Evolutionary conservation across 306 rosid genomes (phyloP), one percentile per base, ranked within the genome.

Genomic region (Urtica urens): DNA sequence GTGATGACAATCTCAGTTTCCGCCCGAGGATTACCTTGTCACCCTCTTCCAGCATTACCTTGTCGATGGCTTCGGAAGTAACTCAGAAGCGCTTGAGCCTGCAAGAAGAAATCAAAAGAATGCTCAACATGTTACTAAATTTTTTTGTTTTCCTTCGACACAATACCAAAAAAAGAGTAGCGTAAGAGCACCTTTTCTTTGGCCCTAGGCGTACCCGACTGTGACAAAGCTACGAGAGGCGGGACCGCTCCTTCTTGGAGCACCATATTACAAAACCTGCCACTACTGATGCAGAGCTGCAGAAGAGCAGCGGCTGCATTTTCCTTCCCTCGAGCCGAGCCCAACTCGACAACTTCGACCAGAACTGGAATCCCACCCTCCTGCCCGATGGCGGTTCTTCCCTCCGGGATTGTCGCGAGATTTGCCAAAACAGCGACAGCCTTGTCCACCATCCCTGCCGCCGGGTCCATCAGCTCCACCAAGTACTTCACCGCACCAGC

Each of bases 221-320:
- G 94, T 37, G 93, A 77, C 67, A 92, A 67, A 29, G 82, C 86
- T 22, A 85, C 99, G 41, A 92, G 76, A 7, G 99, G 99, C 0
- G 99, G 99, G 55, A 92, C 95, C 24, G 92, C 93, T 53, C 99
- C 96, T 64, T 85, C 96, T 51, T 82, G 94, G 51, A 92, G 86
- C 57, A 86, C 93, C 73, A 22, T 44, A 55, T 75, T 75, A 66
- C 81, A 75, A 63, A 52, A 82, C 60, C 72, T 62, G 41, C 14
- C 43, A 50, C 76, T 75, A 38, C 68, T 63, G 28, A 59, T 66
- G 69, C 99, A 92, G 48, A 92, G 85, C 69, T 78, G 96, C 23
- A 82, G 68, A 35, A 92, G 80, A 54, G 99, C 94, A 21, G 96
- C 96, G 1, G 99, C 96, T 21, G 99, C 99, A 40, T 84, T 92